A percentile compares a stretch with the other conserved stretches of the same genome.
Conservation (phyloP, 148 eudicot genomes). For the Euryodendron excelsum region DNA sequence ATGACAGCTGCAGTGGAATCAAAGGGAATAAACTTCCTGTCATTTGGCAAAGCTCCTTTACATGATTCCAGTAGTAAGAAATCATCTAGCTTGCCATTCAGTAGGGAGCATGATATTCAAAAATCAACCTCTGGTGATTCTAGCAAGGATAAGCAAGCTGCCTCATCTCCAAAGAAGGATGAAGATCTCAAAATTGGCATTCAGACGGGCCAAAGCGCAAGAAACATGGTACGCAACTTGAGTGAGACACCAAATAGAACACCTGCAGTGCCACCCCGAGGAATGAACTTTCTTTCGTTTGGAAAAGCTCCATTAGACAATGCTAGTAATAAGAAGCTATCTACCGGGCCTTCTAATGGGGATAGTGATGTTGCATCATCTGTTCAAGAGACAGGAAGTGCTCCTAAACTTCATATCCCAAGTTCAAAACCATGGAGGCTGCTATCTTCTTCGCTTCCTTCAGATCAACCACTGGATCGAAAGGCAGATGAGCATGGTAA, state of each 20-base stretch:
- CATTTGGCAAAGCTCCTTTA: conserved; percentile 29
- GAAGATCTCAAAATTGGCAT: conserved; percentile 23
- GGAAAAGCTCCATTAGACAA: conserved; percentile 24
- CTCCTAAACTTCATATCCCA: conserved; percentile 16
- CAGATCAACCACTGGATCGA: conserved; percentile 5
- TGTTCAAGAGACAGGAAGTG: conserved; percentile 21
- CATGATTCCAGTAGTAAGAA: conserved; percentile 23
- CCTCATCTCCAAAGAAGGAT: conserved; percentile 24
- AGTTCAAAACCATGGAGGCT: conserved; percentile 9
- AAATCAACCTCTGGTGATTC: conserved; percentile 25
- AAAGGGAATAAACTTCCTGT: conserved; percentile 34
- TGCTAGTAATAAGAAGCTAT: conserved; percentile 11
- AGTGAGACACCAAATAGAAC: conserved; percentile 16
- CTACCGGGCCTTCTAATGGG: conserved; percentile 10
- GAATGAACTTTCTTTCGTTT: conserved; percentile 32
- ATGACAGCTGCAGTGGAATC: conserved; percentile 19
- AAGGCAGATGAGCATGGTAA: conserved; percentile 11
- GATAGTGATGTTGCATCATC: conserved; percentile 16
- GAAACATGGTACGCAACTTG: conserved; percentile 10
- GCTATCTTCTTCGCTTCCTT: conserved; percentile 22
- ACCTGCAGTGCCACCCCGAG: conserved; percentile 28
- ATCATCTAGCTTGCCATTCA: conserved; percentile 13
- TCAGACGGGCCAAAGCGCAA: conserved; percentile 19
- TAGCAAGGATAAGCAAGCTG: conserved; percentile 21
- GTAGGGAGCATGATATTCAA: conserved; percentile 13